Evolutionary conservation across 148 eudicot species (phyloP).

Genomic region (Silene conica): DNA sequence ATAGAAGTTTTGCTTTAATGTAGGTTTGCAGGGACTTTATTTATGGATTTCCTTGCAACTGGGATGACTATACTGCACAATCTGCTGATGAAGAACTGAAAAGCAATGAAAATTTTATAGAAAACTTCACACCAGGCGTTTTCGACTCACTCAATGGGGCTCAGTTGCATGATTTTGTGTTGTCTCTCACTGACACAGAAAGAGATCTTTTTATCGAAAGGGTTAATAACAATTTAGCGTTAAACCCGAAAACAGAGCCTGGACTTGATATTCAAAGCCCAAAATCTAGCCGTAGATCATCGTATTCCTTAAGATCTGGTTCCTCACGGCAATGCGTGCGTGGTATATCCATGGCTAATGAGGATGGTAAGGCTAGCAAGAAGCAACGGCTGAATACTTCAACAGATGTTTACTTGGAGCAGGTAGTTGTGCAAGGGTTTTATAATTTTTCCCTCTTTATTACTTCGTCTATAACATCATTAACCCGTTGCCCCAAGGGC

Average conservation of each 20-base stretch:
- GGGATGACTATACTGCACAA: conserved; percentile 44
- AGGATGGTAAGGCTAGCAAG: background rate
- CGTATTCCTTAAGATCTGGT: conserved; percentile 1
- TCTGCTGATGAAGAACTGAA: conserved; percentile 28
- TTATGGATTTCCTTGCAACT: conserved; percentile 53
- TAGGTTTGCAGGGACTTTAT: conserved; percentile 52
- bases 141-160: conserved; percentile 23
- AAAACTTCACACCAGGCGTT: conserved; percentile 13
- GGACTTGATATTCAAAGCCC: background rate
- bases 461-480: background rate
- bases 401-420: background rate
- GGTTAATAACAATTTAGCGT: conserved; percentile 9
- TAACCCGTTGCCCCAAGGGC: too few species aligned
- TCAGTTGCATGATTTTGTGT: conserved; percentile 27
- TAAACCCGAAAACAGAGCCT: conserved; percentile 2
- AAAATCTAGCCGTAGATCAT: background rate
- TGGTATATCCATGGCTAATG: background rate
- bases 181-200: conserved; percentile 17
- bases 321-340: background rate
- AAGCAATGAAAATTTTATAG: background rate
- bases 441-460: background rate
- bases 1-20: conserved; percentile 1
- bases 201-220: conserved; percentile 17
- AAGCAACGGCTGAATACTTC: conserved; percentile 4
- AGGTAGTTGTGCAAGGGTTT: background rate